Percentiles rank a stretch among this genome's conserved stretches.
These are phyloP conservation scores for Talaromyces piceae DNA, from an alignment of 2,329 filamentous ascomycete species.

Conservation along the genomic window DNA sequence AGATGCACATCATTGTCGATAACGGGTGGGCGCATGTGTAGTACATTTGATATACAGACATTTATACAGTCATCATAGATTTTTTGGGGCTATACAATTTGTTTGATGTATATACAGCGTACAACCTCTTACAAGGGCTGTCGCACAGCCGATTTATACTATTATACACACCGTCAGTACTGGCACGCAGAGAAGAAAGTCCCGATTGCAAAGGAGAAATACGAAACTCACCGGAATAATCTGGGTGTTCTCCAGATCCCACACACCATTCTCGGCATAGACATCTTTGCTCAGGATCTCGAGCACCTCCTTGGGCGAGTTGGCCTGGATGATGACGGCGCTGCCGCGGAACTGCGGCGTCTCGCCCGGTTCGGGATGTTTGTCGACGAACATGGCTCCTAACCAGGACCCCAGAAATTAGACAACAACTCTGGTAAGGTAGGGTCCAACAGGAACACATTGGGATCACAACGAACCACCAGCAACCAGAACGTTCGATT, in stretches of 20 bases:
- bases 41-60: slow-evolving; percentile 7
- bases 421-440: no score
- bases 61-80: background rate
- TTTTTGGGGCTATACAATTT: background rate
- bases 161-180: background rate
- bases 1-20: slow-evolving; percentile 53
- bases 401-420: slow-evolving; percentile 4
- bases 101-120: background rate
- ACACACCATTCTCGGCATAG: slow-evolving; percentile 65
- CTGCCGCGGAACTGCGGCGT: slow-evolving; percentile 64
- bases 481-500: slow-evolving; percentile 54
- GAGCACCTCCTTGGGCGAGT: slow-evolving; percentile 61
- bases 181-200: background rate
- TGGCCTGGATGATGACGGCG: slow-evolving; percentile 59
- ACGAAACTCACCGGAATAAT: slow-evolving; percentile 30
- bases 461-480: slow-evolving; percentile 46
- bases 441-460: background rate
- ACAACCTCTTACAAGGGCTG: background rate
- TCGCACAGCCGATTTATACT: background rate
- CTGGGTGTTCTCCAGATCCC: slow-evolving; percentile 64
- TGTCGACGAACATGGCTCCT: slow-evolving; percentile 59
- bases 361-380: slow-evolving; percentile 57
- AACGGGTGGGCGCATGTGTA: slow-evolving; percentile 55
- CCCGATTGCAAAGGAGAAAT: no score
- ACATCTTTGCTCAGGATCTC: slow-evolving; percentile 63